Evolutionary conservation across 768 basidiomycete genomes (phyloP).

Genomic region (Gloeophyllum trabeum): DNA sequence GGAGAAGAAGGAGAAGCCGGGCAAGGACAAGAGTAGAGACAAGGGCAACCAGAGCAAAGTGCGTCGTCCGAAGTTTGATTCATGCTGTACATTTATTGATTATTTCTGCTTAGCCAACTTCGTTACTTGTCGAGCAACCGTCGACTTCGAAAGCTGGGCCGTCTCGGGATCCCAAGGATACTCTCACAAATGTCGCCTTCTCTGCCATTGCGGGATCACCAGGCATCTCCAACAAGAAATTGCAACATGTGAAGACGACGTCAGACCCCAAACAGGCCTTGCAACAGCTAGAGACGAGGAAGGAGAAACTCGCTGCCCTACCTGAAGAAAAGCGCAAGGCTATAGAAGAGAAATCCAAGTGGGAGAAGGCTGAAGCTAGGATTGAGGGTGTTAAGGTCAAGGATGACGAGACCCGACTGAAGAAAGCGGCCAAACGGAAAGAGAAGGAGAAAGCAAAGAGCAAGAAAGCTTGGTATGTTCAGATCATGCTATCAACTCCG

Average conservation of each 20-base stretch:
- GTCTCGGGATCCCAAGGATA: constrained; percentile 23
- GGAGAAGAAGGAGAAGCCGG: constrained; percentile 41
- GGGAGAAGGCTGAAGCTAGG: constrained; percentile 83
- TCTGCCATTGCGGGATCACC: constrained; percentile 29
- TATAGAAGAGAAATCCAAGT: constrained; percentile 74
- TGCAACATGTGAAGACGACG: constrained; percentile 48
- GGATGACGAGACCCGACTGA: constrained; percentile 76
- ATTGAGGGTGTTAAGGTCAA: constrained; percentile 86
- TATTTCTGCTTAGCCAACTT: no score
- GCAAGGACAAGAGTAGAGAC: constrained; percentile 30
- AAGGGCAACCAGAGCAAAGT: constrained; percentile 47
- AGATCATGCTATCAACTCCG: not conserved
- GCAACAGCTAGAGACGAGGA: constrained; percentile 62
- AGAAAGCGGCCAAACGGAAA: constrained; percentile 88
- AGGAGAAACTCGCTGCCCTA: constrained; percentile 64
- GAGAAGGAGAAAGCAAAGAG: constrained; percentile 85
- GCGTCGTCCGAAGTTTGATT: no score
- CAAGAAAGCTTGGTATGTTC: constrained; percentile 72
- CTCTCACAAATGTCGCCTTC: constrained; percentile 61
- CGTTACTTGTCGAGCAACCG: no score
- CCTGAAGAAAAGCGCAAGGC: constrained; percentile 78
- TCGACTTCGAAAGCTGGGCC: constrained; percentile 16
- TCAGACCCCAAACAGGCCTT: constrained; percentile 84
- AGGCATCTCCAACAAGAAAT: constrained; percentile 23
- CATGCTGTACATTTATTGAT: no score